Evolutionary conservation across 2,329 filamentous ascomycete species (phyloP).

Genomic region (Neopestalotiopsis clavispora): DNA sequence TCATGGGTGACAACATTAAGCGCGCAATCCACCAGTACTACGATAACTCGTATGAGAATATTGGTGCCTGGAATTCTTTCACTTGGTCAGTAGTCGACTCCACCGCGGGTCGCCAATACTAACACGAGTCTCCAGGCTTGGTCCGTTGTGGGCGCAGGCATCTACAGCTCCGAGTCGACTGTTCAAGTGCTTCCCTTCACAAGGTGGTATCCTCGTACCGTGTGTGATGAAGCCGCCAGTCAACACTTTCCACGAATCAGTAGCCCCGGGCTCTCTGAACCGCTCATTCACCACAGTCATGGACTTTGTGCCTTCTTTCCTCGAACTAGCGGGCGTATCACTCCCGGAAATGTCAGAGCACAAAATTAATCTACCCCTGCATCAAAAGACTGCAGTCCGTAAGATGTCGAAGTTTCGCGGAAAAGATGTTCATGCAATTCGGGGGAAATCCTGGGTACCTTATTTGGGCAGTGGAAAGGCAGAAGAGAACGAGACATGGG

Average conservation of each 20-base stretch:
- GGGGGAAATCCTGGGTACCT: conserved; percentile 21
- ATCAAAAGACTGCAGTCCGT: conserved; percentile 21
- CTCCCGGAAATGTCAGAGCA: conserved; percentile 34
- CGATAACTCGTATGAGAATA: conserved; percentile 59
- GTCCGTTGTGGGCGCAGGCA: not conserved
- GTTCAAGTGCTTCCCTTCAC: not conserved
- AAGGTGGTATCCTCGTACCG: not conserved
- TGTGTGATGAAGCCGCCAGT: not conserved
- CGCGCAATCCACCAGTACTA: conserved; percentile 53
- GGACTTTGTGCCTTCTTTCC: conserved; percentile 54
- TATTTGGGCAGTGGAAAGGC: conserved; percentile 20
- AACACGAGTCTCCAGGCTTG: not conserved
- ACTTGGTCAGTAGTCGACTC: conserved; percentile 50
- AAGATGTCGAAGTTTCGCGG: conserved; percentile 2
- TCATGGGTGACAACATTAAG: conserved; percentile 19
- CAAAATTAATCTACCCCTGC: conserved; percentile 24
- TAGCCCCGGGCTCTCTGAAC: not conserved
- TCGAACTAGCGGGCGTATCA: conserved; percentile 50
- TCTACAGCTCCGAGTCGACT: not conserved
- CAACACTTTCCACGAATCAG: not conserved
- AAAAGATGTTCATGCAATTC: not conserved
- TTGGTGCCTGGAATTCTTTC: conserved; percentile 57
- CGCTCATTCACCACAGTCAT: conserved; percentile 54
- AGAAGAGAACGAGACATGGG: conserved; percentile 21
- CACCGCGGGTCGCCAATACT: not conserved